These are phyloP conservation scores for Bruguiera parviflora DNA, from an alignment of 345 rosid genomes.

Conservation along the genomic window DNA sequence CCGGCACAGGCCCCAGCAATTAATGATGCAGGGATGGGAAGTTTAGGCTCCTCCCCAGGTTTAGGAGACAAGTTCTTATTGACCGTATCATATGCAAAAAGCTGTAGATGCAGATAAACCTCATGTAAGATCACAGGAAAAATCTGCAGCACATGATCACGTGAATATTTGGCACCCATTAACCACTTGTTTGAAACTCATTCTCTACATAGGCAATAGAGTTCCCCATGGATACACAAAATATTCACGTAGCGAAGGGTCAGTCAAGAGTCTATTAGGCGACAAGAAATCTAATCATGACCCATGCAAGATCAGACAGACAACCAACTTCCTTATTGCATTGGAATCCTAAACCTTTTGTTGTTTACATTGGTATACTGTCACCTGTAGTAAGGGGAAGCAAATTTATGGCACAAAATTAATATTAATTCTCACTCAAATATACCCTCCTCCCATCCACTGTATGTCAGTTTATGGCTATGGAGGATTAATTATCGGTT, in stretches of 20 bases:
- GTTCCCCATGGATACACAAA: not conserved
- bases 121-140: not conserved
- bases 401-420: not conserved
- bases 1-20: slow-evolving; percentile 99
- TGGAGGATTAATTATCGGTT: not conserved
- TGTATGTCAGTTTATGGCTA: not conserved
- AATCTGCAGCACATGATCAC: not conserved
- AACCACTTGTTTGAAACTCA: not conserved
- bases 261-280: not conserved
- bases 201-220: not conserved
- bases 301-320: not conserved
- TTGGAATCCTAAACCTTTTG: not conserved
- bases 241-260: no score
- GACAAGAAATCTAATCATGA: not conserved
- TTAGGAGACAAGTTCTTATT: slow-evolving; percentile 68
- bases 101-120: slow-evolving; percentile 39
- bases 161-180: not conserved
- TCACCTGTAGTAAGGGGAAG: not conserved
- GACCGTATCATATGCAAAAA: slow-evolving; percentile 84
- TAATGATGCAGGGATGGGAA: slow-evolving; percentile 74
- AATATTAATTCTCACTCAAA: not conserved
- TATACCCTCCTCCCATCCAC: not conserved
- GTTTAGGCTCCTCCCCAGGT: slow-evolving; percentile 61
- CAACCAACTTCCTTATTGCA: not conserved
- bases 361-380: not conserved